Evolutionary conservation across 352 stramenopile species (phyloP), one percentile per base, ranked within the genome.

Genomic region (Globisporangium irregulare): DNA sequence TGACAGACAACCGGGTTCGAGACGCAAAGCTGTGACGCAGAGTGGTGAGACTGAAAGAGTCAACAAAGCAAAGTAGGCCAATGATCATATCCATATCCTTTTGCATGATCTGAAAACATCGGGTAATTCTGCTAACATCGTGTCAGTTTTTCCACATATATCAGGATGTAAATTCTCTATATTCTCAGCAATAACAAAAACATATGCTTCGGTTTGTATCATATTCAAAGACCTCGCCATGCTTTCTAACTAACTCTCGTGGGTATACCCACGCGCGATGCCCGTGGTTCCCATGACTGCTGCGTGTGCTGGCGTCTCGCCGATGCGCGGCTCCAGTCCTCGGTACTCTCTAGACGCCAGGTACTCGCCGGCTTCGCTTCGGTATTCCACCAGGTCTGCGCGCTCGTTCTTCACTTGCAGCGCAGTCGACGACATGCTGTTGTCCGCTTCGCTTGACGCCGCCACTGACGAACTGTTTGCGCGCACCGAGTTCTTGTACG

Each of bases 301-400:
- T 27, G 86, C 88, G 9, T 94, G 86, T 46, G 89, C 87, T 10
- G 80, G 70, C 6, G 86, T 95, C 63, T 95, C 83, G 14, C 89
- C 89, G 41, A 96, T 89, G 9, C 85, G 77, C 4, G 86, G 82
- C n/a, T 96, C 89, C 24, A 97, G 68, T 5, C 89, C 90, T 36
- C 76, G 78, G 54, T 95, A 96, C 65, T 94, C 87, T 55, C 84
- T 76, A 22, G 74, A 79, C 15, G 79, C 75, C 27, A 95, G 57
- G 65, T 89, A 94, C 65, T 94, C 86, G 27, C 67, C 90, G 29
- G 85, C 85, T 72, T 93, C 86, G 51, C 83, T 94, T 14, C 73
- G 77, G 68, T 91, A 94, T 15, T 73, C 77, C 4, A 79, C 75
- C 59, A 94, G 72, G 50, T 93, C 80, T 0, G 75, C 72, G 12